phyloP scores from a whole-genome alignment of 768 basidiomycete genomes.

The Clavulina sp. region DNA sequence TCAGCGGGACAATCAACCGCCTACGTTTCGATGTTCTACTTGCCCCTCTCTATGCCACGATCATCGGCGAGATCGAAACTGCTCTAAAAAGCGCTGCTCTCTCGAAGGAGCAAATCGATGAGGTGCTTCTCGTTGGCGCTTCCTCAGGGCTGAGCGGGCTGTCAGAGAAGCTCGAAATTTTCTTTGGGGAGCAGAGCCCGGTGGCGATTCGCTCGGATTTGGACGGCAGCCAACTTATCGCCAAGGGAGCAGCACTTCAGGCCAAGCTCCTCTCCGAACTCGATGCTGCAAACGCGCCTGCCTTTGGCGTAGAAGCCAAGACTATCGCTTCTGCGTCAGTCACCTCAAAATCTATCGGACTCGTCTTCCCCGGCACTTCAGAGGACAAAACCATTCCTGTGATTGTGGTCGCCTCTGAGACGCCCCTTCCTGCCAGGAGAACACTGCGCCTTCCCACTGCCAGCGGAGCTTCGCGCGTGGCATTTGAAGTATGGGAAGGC shows the following conservation, averaged over 20 bases:
- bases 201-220: constrained; percentile 10
- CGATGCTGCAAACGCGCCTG: constrained; percentile 7
- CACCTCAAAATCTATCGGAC: constrained; percentile 13
- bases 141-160: constrained; percentile 13
- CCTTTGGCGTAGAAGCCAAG: constrained; percentile 7
- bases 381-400: constrained; percentile 6
- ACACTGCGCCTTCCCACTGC: constrained; percentile 12
- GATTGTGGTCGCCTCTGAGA: constrained; percentile 12
- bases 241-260: constrained; percentile 14
- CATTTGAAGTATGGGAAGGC: constrained; percentile 15
- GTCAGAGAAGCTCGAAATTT: constrained; percentile 6
- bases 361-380: constrained; percentile 10
- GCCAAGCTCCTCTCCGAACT: constrained; percentile 12
- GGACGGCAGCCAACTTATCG: constrained; percentile 12
- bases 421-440: constrained; percentile 13
- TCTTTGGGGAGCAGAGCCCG: constrained; percentile 13
- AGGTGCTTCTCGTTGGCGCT: constrained; percentile 15
- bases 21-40: constrained; percentile 23
- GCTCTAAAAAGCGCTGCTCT: constrained; percentile 9
- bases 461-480: constrained; percentile 9
- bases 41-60: constrained; percentile 11
- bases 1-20: constrained; percentile 49
- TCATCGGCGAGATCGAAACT: constrained; percentile 9
- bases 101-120: constrained; percentile 14
- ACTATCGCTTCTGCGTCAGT: constrained; percentile 8